Evolutionary conservation across 352 stramenopile genomes (phyloP).

Genomic region (Aphanomyces cochlioides): DNA sequence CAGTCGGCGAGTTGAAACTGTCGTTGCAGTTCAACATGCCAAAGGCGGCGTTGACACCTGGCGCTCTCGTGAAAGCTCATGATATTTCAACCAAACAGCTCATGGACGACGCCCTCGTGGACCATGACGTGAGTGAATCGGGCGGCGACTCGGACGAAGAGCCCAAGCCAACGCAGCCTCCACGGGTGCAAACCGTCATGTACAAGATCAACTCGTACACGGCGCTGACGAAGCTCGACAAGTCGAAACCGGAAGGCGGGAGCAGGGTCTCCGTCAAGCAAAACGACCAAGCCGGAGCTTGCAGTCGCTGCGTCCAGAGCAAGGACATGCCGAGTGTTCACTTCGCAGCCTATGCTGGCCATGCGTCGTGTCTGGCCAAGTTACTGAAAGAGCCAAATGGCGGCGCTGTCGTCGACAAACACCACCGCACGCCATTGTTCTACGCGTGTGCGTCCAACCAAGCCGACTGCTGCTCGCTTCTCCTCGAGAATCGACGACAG

Average conservation of each 20-base stretch:
- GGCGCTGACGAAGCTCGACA: conserved; percentile 52
- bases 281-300: conserved; percentile 26
- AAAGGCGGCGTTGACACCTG: background rate
- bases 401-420: conserved; percentile 45
- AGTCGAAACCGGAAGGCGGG: conserved; percentile 29
- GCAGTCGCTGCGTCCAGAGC: conserved; percentile 40
- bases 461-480: conserved; percentile 44
- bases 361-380: conserved; percentile 39
- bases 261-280: conserved; percentile 12
- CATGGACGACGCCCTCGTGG: conserved; percentile 56
- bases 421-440: conserved; percentile 61
- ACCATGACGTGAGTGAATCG: conserved; percentile 53
- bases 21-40: background rate
- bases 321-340: conserved; percentile 58
- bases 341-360: conserved; percentile 52
- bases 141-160: conserved; percentile 36
- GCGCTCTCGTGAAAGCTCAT: conserved; percentile 37
- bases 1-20: too few species aligned
- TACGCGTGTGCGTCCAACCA: conserved; percentile 56
- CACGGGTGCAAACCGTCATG: conserved; percentile 30
- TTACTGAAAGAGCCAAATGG: conserved; percentile 33
- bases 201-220: conserved; percentile 69
- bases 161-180: background rate
- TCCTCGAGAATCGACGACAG: conserved; percentile 39
- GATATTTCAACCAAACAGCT: conserved; percentile 70